Base-by-base conservation (phyloP, 2,329 filamentous ascomycete genomes). In the Simplicillium sp. region DNA sequence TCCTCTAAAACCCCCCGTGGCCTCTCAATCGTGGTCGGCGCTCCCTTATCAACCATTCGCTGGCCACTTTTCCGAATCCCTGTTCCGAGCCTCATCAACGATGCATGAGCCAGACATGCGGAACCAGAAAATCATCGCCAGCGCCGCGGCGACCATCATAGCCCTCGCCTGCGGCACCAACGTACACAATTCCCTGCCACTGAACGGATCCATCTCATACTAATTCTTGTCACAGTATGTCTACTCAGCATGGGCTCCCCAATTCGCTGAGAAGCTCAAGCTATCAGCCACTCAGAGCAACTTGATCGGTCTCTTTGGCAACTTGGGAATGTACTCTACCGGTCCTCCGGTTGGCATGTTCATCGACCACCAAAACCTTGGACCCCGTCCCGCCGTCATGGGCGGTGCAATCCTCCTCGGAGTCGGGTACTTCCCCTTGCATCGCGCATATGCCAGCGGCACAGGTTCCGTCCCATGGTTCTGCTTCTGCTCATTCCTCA, bases 231-330 rank as follows among this genome's bases (percentile, higher is more conserved):
- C 38, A 56, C n/a, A 96, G 87, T 97, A 98, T 77, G 90, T 89
- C 57, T 98, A 96, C 65, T 96, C 88, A 41, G 90, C 90, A 63
- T 98, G 92, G 89, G 88, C 87, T 12, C 92, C 92, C 15, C 89
- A 96, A 64, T 96, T 96, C 57, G 88, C 89, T 38, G 82, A 94
- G 54, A 81, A 77, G 51, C 71, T 98, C 52, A 80, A 84, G 57
- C 77, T 97, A 46, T 88, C 88, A 12, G 84, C 92, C n/a, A 97
- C 90, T 3, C 75, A 96, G 61, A 88, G 80, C 62, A 97, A 98
- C 62, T 64, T 97, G 49, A 89, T 98, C 56, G 89, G 85, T 34
- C 71, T 84, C n/a, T 75, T 78, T 36, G 85, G 80, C n/a, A 90
- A 90, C 55, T 65, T 97, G 55, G 90, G 90, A 55, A 95, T 96